Evolutionary conservation across 2,329 filamentous ascomycete genomes (phyloP).

Genomic region (Nakataea oryzae): DNA sequence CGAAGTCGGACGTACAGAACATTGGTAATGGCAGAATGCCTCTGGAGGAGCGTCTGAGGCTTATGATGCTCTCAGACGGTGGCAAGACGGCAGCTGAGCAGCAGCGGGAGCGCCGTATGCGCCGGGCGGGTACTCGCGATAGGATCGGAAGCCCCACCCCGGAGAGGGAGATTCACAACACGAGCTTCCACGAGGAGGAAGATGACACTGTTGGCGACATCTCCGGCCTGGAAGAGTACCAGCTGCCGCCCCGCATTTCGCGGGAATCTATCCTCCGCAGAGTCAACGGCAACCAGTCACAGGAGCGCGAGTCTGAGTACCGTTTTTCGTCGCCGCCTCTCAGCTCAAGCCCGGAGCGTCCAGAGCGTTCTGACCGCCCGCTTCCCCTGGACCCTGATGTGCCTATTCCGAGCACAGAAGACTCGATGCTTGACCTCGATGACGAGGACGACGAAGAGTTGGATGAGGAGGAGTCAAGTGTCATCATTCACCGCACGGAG

Average conservation of each 20-base stretch:
- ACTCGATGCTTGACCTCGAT: slow-evolving; percentile 33
- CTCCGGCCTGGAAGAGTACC: slow-evolving; percentile 49
- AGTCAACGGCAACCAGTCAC: slow-evolving; percentile 55
- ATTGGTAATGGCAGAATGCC: slow-evolving; percentile 70
- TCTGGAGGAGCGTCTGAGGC: slow-evolving; percentile 71
- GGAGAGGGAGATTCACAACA: slow-evolving; percentile 26
- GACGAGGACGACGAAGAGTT: too few relatives aligned
- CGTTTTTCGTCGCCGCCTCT: slow-evolving; percentile 53
- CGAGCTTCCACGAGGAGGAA: slow-evolving; percentile 35
- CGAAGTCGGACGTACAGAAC: slow-evolving; percentile 68
- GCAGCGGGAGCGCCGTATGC: slow-evolving; percentile 59
- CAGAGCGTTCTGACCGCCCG: slow-evolving; percentile 17
- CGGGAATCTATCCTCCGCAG: slow-evolving; percentile 88
- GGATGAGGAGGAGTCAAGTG: slow-evolving; percentile 43
- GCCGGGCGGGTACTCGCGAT: slow-evolving; percentile 46
- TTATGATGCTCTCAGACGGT: slow-evolving; percentile 79
- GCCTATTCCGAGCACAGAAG: slow-evolving; percentile 80
- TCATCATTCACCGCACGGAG: slow-evolving; percentile 60
- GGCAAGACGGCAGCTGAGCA: slow-evolving; percentile 51
- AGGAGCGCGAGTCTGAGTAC: slow-evolving; percentile 51
- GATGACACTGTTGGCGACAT: slow-evolving; percentile 52
- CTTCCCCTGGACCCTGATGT: slow-evolving; percentile 73
- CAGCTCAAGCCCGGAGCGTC: slow-evolving; percentile 43
- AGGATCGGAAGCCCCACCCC: slow-evolving; percentile 29
- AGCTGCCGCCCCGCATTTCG: slow-evolving; percentile 70